Percentiles rank a stretch among this genome's conserved stretches.
Conservation (phyloP, 2,329 filamentous ascomycete genomes). For the Aspergillus fumigatiaffinis region DNA sequence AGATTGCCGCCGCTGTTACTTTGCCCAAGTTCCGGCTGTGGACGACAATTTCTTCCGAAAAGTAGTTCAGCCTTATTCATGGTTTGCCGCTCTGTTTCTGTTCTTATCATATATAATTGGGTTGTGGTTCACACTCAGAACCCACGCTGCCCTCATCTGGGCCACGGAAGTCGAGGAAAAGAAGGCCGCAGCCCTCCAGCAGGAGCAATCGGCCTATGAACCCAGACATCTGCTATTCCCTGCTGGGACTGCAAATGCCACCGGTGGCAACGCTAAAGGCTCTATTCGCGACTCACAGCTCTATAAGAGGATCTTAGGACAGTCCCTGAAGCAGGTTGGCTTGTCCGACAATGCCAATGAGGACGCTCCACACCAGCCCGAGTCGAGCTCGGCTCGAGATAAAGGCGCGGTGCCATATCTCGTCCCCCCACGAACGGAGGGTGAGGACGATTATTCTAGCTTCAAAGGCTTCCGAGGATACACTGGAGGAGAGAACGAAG, state of each 20-base stretch:
- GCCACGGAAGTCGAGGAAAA: constrained; percentile 79
- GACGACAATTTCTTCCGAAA: constrained; percentile 85
- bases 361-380: constrained; percentile 25
- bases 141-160: constrained; percentile 96
- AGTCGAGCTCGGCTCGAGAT: constrained; percentile 18
- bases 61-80: constrained; percentile 90
- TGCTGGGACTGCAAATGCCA: constrained; percentile 26
- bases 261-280: constrained; percentile 45
- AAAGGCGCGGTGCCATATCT: constrained; percentile 58
- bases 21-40: constrained; percentile 78
- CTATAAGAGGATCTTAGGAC: constrained; percentile 89
- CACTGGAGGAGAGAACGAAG: constrained; percentile 75
- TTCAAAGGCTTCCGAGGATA: constrained; percentile 56
- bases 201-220: constrained; percentile 32
- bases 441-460: constrained; percentile 34
- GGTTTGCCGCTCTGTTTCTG: constrained; percentile 76
- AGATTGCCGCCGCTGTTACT: constrained; percentile 92
- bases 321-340: constrained; percentile 81
- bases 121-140: constrained; percentile 90
- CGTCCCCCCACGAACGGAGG: constrained; percentile 65
- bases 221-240: constrained; percentile 30
- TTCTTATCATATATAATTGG: constrained; percentile 94
- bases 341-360: constrained; percentile 54
- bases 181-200: constrained; percentile 44
- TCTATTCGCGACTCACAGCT: constrained; percentile 84